Percentiles rank a stretch among this genome's conserved stretches.
phyloP scores from a whole-genome alignment of 2,329 filamentous ascomycete genomes.

The Pseudofabraea citricarpa region DNA sequence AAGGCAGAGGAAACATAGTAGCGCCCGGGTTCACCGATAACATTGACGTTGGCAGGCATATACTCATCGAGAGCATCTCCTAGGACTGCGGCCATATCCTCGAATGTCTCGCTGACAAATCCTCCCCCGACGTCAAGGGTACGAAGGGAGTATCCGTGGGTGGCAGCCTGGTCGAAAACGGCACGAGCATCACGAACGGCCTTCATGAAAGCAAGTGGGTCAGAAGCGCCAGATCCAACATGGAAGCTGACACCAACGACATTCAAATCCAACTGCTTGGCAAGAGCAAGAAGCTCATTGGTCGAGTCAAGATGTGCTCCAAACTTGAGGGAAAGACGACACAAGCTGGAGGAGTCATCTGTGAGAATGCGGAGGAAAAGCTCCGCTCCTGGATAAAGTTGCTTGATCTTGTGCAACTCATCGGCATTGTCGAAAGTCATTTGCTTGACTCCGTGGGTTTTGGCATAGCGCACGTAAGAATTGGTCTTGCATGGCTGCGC shows the following conservation, averaged over 20 bases:
- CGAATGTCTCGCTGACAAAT: constrained; percentile 87
- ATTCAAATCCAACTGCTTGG: constrained; percentile 77
- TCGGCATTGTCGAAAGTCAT: constrained; percentile 99
- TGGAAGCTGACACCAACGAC: constrained; percentile 97
- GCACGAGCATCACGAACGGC: constrained; percentile 83
- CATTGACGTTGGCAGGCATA: constrained; percentile 71
- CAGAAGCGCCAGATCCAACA: constrained; percentile 91
- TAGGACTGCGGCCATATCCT: constrained; percentile 80
- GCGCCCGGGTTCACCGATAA: constrained; percentile 94
- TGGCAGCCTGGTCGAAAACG: constrained; percentile 81
- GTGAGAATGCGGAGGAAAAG: constrained; percentile 93
- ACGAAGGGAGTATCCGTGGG: constrained; percentile 74
- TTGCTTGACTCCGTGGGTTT: constrained; percentile 80
- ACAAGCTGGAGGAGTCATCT: constrained; percentile 91
- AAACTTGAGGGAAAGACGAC: constrained; percentile 95
- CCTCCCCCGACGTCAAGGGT: constrained; percentile 93
- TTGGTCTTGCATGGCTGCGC: constrained; percentile 99
- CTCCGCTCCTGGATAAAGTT: constrained; percentile 82
- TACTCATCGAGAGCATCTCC: constrained; percentile 77
- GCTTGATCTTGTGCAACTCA: constrained; percentile 96
- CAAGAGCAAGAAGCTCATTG: constrained; percentile 70
- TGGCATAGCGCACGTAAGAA: constrained; percentile 90
- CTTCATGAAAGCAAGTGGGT: constrained; percentile 86
- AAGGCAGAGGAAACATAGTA: constrained; percentile 95
- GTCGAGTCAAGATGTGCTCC: constrained; percentile 84